A percentile compares a stretch with the other conserved stretches of the same genome.
phyloP scores from a whole-genome alignment of 352 stramenopile genomes.

The Pythium phragmitis region DNA sequence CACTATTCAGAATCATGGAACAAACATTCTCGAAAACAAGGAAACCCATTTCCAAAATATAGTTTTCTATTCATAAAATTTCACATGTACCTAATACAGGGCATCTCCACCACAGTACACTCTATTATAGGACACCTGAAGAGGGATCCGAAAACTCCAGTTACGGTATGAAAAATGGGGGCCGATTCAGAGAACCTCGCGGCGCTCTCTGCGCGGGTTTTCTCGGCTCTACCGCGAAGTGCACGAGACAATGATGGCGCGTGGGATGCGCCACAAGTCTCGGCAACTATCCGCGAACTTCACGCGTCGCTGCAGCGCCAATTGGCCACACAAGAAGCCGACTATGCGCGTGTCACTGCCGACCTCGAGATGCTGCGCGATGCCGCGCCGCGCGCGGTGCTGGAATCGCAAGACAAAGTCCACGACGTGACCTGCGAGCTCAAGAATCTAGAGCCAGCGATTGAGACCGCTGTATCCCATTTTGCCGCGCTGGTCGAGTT shows the following conservation, averaged over 20 bases:
- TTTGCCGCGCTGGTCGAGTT: constrained; percentile 47
- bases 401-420: background rate
- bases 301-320: constrained; percentile 17
- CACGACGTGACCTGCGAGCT: constrained; percentile 1
- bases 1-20: no score
- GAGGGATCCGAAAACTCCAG: background rate
- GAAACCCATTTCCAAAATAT: no score
- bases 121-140: no score
- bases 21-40: no score
- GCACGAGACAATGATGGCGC: constrained; percentile 6
- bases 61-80: no score
- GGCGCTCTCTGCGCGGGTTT: constrained; percentile 21
- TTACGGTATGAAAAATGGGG: constrained; percentile 1
- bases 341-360: constrained; percentile 12
- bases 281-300: constrained; percentile 19
- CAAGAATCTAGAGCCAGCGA: constrained; percentile 17
- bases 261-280: constrained; percentile 22
- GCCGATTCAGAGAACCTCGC: constrained; percentile 1
- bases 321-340: constrained; percentile 12
- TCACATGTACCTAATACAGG: no score
- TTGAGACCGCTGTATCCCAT: constrained; percentile 39
- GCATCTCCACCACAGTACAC: no score
- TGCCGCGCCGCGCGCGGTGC: background rate
- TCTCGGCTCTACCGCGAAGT: constrained; percentile 7
- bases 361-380: constrained; percentile 5